Evolutionary conservation across 306 rosid genomes (phyloP), one percentile per base, ranked within the genome.

Genomic region (Sechiopsis laciniata): DNA sequence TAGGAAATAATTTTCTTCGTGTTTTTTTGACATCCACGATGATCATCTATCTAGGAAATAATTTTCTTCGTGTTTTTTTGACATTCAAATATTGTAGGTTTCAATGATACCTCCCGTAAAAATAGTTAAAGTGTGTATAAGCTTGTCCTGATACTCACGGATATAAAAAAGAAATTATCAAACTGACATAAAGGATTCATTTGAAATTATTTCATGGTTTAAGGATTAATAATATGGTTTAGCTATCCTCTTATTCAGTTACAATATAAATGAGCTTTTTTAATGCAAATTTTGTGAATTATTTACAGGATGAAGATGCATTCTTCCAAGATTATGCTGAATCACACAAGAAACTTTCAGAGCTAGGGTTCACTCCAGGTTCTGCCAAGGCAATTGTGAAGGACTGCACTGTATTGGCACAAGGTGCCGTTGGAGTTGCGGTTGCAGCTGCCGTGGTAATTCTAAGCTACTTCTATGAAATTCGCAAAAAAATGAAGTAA

Each of bases 331-430:
- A 89, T 77, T 91, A 91, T 80, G 91, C 92, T 22, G 89, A 62
- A 80, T 88, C 96, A 11, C 97, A 91, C 72, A 85, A 87, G 88
- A 90, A 94, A 74, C 97, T 89, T 54, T 91, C 99, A 21, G 97
- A 94, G 84, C 88, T 86, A 14, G 92, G 97, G 63, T 89, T 91
- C 80, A 75, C 29, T 78, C 80, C 95, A 60, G 81, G 80, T 55
- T 80, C 84, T 10, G 59, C 75, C 9, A 90, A 84, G 81, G 74
- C 67, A 32, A 77, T 17, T 69, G 60, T 71, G 58, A 85, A 79
- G 77, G 90, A 91, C 76, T 83, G 84, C 69, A 75, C 82, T 50
- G 7, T 87, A 70, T 67, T 89, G 65, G 92, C 88, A 14, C 97
- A 90, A 62, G 53, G 87, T 15, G 96, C 91, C 22, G 87, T 86